Evolutionary conservation across 2,329 filamentous ascomycete genomes (phyloP).

Genomic region (Claviceps spartinae): DNA sequence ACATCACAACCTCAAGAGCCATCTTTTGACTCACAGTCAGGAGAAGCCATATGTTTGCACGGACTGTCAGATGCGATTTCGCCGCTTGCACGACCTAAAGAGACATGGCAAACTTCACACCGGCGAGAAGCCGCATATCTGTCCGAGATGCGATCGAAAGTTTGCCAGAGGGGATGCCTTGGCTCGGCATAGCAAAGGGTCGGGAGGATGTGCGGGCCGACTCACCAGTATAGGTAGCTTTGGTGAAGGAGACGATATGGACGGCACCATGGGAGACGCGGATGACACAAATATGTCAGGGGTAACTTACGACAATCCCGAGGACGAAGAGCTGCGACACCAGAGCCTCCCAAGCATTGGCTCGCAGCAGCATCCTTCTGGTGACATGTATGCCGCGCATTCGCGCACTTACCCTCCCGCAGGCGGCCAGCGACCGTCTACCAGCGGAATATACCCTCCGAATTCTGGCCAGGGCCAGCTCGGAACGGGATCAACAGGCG

Average conservation of each 20-base stretch:
- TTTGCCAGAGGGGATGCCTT: constrained; percentile 93
- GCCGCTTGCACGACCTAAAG: constrained; percentile 87
- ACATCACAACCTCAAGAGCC: constrained; percentile 94
- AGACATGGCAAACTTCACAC: constrained; percentile 94
- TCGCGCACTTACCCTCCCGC: constrained; percentile 70
- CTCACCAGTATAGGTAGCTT: constrained; percentile 77
- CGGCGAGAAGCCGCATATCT: constrained; percentile 88
- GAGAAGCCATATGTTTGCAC: constrained; percentile 94
- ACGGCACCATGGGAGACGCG: constrained; percentile 31
- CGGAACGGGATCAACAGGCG: constrained; percentile 38
- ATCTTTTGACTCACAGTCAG: constrained; percentile 92
- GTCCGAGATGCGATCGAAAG: constrained; percentile 83
- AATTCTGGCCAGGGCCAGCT: constrained; percentile 39
- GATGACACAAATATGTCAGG: constrained; percentile 46
- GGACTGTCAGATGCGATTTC: constrained; percentile 85
- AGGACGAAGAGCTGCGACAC: constrained; percentile 50
- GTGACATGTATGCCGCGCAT: constrained; percentile 42
- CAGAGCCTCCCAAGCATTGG: constrained; percentile 65
- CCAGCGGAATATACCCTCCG: constrained; percentile 48
- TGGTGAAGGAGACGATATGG: constrained; percentile 62
- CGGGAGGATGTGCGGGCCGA: constrained; percentile 86
- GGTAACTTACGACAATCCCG: constrained; percentile 40
- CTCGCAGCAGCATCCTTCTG: constrained; percentile 49
- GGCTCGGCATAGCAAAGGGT: constrained; percentile 88
- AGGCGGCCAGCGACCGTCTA: constrained; percentile 32